Evolutionary conservation across 805 yeast species (phyloP).

Genomic region (Starmerella powellii): DNA sequence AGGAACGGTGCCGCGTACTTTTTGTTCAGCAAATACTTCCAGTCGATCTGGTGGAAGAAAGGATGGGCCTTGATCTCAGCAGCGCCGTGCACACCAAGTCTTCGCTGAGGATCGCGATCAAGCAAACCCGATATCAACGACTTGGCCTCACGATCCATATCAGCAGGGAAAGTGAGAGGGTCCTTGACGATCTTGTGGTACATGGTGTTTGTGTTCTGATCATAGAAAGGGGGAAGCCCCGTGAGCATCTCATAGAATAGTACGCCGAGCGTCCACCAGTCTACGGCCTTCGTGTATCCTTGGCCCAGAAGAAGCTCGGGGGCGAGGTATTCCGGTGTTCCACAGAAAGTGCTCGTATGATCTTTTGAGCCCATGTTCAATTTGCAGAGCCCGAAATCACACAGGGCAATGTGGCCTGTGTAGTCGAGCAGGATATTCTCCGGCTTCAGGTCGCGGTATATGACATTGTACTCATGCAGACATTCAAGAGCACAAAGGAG

Average conservation of each 20-base stretch:
- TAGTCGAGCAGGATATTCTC: conserved; percentile 89
- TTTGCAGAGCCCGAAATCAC: conserved; percentile 95
- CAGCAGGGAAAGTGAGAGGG: conserved; percentile 77
- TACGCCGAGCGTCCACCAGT: conserved; percentile 98
- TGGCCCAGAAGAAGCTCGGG: conserved; percentile 85
- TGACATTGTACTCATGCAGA: conserved; percentile 79
- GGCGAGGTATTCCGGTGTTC: conserved; percentile 94
- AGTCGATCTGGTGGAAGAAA: conserved; percentile 80
- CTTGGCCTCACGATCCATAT: conserved; percentile 75
- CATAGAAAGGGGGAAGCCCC: conserved; percentile 94
- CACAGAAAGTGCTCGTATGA: conserved; percentile 84
- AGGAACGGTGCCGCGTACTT: conserved; percentile 92
- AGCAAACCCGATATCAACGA: conserved; percentile 63
- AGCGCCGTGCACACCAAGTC: conserved; percentile 73
- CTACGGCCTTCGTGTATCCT: conserved; percentile 91
- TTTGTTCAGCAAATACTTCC: conserved; percentile 71
- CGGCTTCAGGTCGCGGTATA: conserved; percentile 91
- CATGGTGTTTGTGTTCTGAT: conserved; percentile 86
- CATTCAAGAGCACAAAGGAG: conserved; percentile 85
- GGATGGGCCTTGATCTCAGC: conserved; percentile 71
- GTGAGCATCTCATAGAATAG: conserved; percentile 90
- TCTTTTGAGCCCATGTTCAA: conserved; percentile 85
- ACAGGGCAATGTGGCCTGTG: conserved; percentile 93
- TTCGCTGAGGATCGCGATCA: conserved; percentile 70
- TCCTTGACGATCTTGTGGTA: conserved; percentile 85